A percentile compares a stretch with the other conserved stretches of the same genome.
phyloP scores from a whole-genome alignment of 441 rosid genomes.

The Corymbia calophylla region DNA sequence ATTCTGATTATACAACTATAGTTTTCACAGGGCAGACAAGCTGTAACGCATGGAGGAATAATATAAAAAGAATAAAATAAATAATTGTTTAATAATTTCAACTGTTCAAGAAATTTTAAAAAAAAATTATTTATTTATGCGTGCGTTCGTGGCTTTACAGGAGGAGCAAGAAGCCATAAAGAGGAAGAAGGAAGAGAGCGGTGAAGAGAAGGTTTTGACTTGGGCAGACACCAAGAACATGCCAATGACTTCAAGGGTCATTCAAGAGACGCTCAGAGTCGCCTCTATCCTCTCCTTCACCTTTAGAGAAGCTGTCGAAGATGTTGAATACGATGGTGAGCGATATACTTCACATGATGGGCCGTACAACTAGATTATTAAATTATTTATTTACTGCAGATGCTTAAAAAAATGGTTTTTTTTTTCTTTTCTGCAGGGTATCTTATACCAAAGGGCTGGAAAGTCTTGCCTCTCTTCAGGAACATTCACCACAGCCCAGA shows the following conservation, averaged over 20 bases:
- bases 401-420: background rate
- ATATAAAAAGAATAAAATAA: background rate
- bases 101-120: background rate
- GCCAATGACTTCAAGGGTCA: conserved; percentile 80
- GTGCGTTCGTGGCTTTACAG: conserved; percentile 24
- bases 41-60: background rate
- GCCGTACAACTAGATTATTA: background rate
- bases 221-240: conserved; percentile 88
- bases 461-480: conserved; percentile 91
- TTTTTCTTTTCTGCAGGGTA: conserved; percentile 39
- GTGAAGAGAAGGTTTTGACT: conserved; percentile 30
- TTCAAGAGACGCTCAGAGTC: conserved; percentile 83
- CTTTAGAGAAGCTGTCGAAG: conserved; percentile 93
- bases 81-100: background rate
- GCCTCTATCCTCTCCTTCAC: conserved; percentile 94
- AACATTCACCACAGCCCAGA: conserved; percentile 89
- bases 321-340: conserved; percentile 86
- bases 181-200: conserved; percentile 26
- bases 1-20: background rate
- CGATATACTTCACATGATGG: background rate
- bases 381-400: background rate
- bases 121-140: background rate
- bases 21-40: background rate
- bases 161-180: conserved; percentile 77
- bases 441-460: conserved; percentile 96